These are phyloP conservation scores for Pilatotrama ljubarskyi DNA, from an alignment of 768 basidiomycete species.

Conservation along the genomic window DNA sequence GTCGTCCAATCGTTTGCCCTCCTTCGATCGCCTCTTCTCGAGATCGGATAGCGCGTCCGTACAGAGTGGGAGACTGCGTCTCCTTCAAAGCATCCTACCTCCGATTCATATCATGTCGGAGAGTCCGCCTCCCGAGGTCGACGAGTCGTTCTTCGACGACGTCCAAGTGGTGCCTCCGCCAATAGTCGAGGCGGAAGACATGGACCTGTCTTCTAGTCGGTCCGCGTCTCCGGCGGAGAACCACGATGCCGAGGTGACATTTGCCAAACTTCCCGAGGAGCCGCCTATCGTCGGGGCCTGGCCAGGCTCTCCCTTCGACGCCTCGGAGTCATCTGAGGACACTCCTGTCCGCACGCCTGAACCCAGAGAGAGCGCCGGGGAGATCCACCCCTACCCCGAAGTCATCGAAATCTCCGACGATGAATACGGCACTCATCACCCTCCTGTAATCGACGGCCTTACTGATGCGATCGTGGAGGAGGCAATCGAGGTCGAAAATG, in stretches of 20 bases:
- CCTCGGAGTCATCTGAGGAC: not conserved
- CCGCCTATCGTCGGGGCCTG: slow-evolving; percentile 20
- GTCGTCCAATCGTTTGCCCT: slow-evolving; percentile 4
- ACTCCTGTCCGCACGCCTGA: not conserved
- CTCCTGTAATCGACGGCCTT: not conserved
- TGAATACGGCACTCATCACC: not conserved
- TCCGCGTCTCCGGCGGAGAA: not conserved
- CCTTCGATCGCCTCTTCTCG: not conserved
- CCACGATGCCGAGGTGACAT: not conserved
- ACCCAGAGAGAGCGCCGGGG: not conserved
- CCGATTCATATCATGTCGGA: slow-evolving; percentile 14
- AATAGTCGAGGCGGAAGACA: slow-evolving; percentile 10
- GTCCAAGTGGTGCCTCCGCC: not conserved
- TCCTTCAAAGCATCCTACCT: slow-evolving; percentile 25
- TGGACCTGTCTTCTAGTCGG: slow-evolving; percentile 20
- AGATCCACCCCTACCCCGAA: not conserved
- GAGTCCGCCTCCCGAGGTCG: not conserved
- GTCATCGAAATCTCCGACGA: slow-evolving; percentile 19
- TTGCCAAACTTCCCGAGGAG: not conserved
- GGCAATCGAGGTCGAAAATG: not conserved
- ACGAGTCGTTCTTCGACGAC: not conserved
- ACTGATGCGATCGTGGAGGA: not conserved
- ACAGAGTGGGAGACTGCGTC: slow-evolving; percentile 15
- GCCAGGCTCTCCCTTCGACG: slow-evolving; percentile 3
- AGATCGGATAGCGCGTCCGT: not conserved